phyloP scores from a whole-genome alignment of 805 yeast species.

The Scheffersomyces ergatensis region DNA sequence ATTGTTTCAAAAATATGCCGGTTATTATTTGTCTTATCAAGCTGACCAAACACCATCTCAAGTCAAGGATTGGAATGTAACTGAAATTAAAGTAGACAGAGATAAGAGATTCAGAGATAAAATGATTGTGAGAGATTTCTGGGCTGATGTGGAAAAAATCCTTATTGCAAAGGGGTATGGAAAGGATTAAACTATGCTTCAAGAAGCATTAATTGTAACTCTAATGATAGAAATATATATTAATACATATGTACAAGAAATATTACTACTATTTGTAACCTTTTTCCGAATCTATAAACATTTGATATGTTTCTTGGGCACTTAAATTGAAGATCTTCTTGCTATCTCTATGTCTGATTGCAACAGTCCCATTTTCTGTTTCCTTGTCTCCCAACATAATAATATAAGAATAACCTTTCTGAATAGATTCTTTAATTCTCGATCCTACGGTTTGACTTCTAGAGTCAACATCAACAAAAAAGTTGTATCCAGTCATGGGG shows the following conservation, averaged over 20 bases:
- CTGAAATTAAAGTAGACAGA: conserved; percentile 73
- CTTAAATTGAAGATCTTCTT: conserved; percentile 44
- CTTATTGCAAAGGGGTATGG: conserved; percentile 65
- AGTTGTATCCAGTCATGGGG: conserved; percentile 57
- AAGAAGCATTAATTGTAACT: background rate
- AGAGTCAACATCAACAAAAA: conserved; percentile 72
- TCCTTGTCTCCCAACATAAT: conserved; percentile 90
- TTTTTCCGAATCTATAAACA: conserved; percentile 59
- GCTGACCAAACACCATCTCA: conserved; percentile 79
- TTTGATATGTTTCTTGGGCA: conserved; percentile 48
- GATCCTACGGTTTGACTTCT: conserved; percentile 77
- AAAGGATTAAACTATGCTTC: conserved; percentile 7
- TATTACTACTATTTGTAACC: conserved; percentile 27
- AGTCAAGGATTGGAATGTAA: conserved; percentile 86
- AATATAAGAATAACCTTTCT: conserved; percentile 72
- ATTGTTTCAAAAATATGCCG: conserved; percentile 80
- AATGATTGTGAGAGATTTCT: conserved; percentile 78
- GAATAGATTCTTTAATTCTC: conserved; percentile 75
- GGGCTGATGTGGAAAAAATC: conserved; percentile 79
- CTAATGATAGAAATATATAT: background rate
- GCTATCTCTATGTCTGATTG: conserved; percentile 60
- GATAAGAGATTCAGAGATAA: conserved; percentile 83
- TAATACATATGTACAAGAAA: conserved; percentile 5
- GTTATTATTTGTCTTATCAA: conserved; percentile 71
- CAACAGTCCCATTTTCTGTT: conserved; percentile 52